Conservation (phyloP, 768 basidiomycete species). For the Solioccasus polychromus region DNA sequence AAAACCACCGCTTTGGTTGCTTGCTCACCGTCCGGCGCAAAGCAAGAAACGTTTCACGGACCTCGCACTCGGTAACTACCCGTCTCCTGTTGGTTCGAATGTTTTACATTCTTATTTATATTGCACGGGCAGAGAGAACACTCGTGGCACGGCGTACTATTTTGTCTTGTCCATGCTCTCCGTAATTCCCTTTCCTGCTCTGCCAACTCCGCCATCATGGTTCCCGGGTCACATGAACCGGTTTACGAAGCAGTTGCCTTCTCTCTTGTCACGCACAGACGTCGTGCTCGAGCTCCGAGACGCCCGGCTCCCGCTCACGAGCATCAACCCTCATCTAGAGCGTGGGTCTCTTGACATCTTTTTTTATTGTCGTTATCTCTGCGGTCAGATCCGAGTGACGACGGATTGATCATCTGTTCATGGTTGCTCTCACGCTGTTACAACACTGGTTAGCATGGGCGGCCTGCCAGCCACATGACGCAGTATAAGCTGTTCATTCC, state of each 20-base stretch:
- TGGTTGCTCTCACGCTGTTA: slow-evolving; percentile 23
- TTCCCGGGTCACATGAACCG: slow-evolving; percentile 95
- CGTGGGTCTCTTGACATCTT: slow-evolving; percentile 41
- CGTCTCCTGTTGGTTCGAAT: not conserved
- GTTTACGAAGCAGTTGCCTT: slow-evolving; percentile 75
- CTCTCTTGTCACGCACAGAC: slow-evolving; percentile 76
- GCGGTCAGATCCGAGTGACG: slow-evolving; percentile 3
- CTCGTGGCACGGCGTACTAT: slow-evolving; percentile 5
- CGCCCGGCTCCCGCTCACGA: slow-evolving; percentile 88
- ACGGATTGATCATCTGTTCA: slow-evolving; percentile 18
- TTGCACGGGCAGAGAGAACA: no score
- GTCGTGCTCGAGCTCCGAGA: slow-evolving; percentile 95
- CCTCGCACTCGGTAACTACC: slow-evolving; percentile 3
- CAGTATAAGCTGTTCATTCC: slow-evolving; percentile 10
- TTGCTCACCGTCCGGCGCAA: not conserved
- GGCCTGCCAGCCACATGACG: slow-evolving; percentile 7
- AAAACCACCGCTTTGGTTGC: not conserved
- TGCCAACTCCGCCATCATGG: slow-evolving; percentile 85
- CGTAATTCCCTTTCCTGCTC: slow-evolving; percentile 40
- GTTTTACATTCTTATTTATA: slow-evolving; percentile 5
- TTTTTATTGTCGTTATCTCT: slow-evolving; percentile 1
- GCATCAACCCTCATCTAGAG: slow-evolving; percentile 89
- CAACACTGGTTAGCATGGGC: slow-evolving; percentile 12
- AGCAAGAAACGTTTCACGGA: slow-evolving; percentile 6
- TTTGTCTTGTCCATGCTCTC: slow-evolving; percentile 30